A percentile compares a stretch with the other conserved stretches of the same genome.
Evolutionary conservation across 2,329 filamentous ascomycete species (phyloP).

Genomic region (Rhynchosporium secalis): DNA sequence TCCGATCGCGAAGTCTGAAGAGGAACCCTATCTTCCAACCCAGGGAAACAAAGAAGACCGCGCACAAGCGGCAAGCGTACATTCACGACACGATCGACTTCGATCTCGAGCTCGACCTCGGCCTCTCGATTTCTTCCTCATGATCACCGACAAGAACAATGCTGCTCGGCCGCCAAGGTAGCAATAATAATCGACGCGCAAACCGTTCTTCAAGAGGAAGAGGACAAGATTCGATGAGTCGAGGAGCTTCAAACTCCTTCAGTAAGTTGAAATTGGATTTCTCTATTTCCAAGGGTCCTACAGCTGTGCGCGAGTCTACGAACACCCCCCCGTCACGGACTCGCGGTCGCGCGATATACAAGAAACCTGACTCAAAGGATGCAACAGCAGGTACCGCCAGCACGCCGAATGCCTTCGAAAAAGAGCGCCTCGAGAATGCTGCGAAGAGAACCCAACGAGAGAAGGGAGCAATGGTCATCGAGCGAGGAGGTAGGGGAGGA

Average conservation of each 20-base stretch:
- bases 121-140: constrained; percentile 29
- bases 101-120: constrained; percentile 19
- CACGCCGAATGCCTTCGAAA: constrained; percentile 34
- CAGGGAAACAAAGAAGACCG: constrained; percentile 13
- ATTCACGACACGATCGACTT: not conserved
- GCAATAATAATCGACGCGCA: constrained; percentile 34
- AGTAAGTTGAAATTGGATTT: constrained; percentile 33
- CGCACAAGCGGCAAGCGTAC: not conserved
- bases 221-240: constrained; percentile 37
- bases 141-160: constrained; percentile 38
- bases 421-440: constrained; percentile 39
- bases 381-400: constrained; percentile 24
- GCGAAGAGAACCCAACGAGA: constrained; percentile 36
- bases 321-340: constrained; percentile 24
- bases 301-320: constrained; percentile 23
- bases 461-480: constrained; percentile 26
- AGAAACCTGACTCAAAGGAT: constrained; percentile 27
- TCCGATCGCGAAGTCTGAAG: not conserved
- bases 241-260: constrained; percentile 40
- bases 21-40: constrained; percentile 8
- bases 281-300: constrained; percentile 18
- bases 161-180: constrained; percentile 33
- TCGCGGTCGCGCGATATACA: constrained; percentile 12
- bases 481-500: constrained; percentile 29
- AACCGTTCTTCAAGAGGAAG: constrained; percentile 38